Conservation (phyloP, 2,329 filamentous ascomycete species). For the Coleophoma crateriformis region DNA sequence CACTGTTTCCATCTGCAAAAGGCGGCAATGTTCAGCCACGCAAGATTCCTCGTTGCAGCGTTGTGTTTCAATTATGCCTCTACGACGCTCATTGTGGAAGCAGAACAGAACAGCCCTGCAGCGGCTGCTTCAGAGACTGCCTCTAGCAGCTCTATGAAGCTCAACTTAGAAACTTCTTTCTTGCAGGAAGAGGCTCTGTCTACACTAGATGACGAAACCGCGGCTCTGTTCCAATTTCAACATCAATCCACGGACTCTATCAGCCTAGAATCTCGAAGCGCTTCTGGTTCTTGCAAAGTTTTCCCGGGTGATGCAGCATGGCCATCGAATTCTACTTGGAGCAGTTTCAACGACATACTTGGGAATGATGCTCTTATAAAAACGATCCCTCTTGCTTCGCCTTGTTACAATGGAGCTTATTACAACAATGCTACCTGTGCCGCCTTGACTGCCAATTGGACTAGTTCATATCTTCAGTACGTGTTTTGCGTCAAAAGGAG, state of each 20-base stretch:
- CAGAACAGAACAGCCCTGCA: background rate
- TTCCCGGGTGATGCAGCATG: constrained; percentile 28
- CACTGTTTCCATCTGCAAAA: background rate
- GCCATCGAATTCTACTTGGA: constrained; percentile 41
- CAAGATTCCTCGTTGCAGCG: background rate
- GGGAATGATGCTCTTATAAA: constrained; percentile 34
- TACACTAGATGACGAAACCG: background rate
- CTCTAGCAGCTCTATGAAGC: background rate
- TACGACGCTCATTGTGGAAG: background rate
- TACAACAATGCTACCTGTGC: constrained; percentile 29
- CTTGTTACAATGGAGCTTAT: constrained; percentile 32
- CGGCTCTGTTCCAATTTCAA: constrained; percentile 3
- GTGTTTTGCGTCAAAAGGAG: background rate
- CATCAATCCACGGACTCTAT: background rate
- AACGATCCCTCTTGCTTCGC: constrained; percentile 36
- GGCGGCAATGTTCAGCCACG: background rate
- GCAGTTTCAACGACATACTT: constrained; percentile 34
- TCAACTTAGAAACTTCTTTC: constrained; percentile 2
- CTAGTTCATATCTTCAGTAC: constrained; percentile 30
- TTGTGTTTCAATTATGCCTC: background rate
- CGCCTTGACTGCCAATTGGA: constrained; percentile 24
- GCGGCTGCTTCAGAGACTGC: background rate
- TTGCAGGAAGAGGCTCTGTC: constrained; percentile 1
- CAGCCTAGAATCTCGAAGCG: background rate
- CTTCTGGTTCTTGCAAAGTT: constrained; percentile 9